Evolutionary conservation across 2,329 filamentous ascomycete genomes (phyloP).

Genomic region (Colletotrichum sp.): DNA sequence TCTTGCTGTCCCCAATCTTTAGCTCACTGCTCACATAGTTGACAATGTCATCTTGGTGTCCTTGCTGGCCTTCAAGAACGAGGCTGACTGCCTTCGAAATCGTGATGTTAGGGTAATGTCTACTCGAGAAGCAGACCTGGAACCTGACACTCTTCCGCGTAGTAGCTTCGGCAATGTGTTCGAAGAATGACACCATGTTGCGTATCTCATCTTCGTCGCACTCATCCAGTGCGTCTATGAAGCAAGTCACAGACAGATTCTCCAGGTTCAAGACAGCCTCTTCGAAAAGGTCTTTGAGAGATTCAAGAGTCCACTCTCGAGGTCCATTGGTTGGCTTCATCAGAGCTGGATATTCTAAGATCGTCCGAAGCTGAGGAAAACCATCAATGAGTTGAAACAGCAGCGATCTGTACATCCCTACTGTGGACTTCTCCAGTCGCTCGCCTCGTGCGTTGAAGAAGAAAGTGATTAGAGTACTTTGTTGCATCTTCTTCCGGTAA

Average conservation of each 20-base stretch:
- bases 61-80: slow-evolving; percentile 27
- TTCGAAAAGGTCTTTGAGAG: not conserved
- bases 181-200: not conserved
- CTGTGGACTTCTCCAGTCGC: not conserved
- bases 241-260: slow-evolving; percentile 5
- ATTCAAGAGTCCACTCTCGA: not conserved
- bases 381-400: not conserved
- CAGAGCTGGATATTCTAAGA: not conserved
- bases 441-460: too few relatives aligned
- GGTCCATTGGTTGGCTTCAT: rapidly evolving
- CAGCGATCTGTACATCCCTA: not conserved
- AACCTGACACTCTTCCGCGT: slow-evolving; percentile 22
- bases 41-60: slow-evolving; percentile 37
- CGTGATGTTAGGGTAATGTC: slow-evolving; percentile 11
- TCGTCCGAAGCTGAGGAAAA: not conserved
- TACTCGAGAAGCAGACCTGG: slow-evolving; percentile 8
- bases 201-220: not conserved
- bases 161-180: not conserved
- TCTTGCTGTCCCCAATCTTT: rapidly evolving
- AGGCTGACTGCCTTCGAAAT: slow-evolving; percentile 31
- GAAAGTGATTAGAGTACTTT: too few relatives aligned
- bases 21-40: slow-evolving; percentile 35
- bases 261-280: not conserved
- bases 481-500: not conserved
- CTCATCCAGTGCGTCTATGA: slow-evolving; percentile 13